phyloP scores from a whole-genome alignment of 2,329 filamentous ascomycete genomes.

The Penicillium sp. region DNA sequence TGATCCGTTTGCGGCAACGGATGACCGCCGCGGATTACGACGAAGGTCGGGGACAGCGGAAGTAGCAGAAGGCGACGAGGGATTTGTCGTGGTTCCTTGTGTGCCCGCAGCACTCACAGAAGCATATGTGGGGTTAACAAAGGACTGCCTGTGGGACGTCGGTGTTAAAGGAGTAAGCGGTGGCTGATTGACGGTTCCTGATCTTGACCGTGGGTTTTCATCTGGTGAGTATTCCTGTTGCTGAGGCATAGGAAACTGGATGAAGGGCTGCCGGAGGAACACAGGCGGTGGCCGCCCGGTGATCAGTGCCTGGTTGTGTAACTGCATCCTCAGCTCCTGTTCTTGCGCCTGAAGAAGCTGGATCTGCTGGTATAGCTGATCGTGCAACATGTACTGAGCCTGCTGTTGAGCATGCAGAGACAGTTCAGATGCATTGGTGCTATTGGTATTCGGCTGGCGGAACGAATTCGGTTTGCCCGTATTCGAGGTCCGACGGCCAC shows the following conservation, averaged over 20 bases:
- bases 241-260: constrained; percentile 41
- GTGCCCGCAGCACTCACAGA: constrained; percentile 35
- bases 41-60: constrained; percentile 43
- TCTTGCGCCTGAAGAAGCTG: constrained; percentile 52
- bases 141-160: constrained; percentile 33
- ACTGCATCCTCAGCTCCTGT: constrained; percentile 48
- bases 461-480: constrained; percentile 45
- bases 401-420: constrained; percentile 45
- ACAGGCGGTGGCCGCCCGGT: constrained; percentile 41
- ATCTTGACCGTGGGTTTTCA: constrained; percentile 37
- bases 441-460: constrained; percentile 39
- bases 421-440: constrained; percentile 36
- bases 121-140: constrained; percentile 37
- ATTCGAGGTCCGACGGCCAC: constrained; percentile 57
- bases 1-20: constrained; percentile 40
- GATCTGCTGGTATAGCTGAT: constrained; percentile 51
- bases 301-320: constrained; percentile 46
- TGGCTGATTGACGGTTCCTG: constrained; percentile 39
- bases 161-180: constrained; percentile 22
- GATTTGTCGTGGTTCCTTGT: constrained; percentile 45
- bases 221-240: constrained; percentile 35
- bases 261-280: constrained; percentile 43
- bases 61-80: constrained; percentile 45
- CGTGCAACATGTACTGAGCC: constrained; percentile 49
- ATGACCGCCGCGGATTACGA: constrained; percentile 46